A percentile compares a stretch with the other conserved stretches of the same genome.
These are phyloP conservation scores for Ceraceosorus guamensis DNA, from an alignment of 1,284 basidiomycete species.

Conservation along the genomic window DNA sequence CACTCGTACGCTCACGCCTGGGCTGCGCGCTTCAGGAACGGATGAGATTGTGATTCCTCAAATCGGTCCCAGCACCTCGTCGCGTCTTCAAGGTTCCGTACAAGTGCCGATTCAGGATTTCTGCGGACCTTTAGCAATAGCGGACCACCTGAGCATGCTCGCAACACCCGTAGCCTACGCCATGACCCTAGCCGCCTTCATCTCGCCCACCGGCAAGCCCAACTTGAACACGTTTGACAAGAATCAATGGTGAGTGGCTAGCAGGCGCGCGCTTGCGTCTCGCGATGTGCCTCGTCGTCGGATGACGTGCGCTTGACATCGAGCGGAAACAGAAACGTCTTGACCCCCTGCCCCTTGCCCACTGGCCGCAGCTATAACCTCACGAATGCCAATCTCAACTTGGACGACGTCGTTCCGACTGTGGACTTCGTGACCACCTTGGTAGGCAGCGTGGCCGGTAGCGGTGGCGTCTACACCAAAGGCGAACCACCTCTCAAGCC, in stretches of 20 bases:
- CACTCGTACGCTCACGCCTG: too few relatives aligned
- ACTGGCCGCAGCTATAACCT: constrained; percentile 1
- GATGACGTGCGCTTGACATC: too few relatives aligned
- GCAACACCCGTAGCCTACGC: constrained; percentile 9
- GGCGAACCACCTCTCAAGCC: constrained; percentile 1
- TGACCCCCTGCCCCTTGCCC: too few relatives aligned
- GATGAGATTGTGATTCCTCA: constrained; percentile 12
- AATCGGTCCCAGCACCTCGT: constrained; percentile 9
- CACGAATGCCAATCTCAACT: background rate
- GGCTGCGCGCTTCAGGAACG: background rate
- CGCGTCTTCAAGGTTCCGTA: constrained; percentile 2
- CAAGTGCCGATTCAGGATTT: constrained; percentile 11
- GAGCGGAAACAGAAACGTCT: too few relatives aligned
- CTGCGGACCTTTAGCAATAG: constrained; percentile 3
- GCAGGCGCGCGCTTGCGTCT: too few relatives aligned
- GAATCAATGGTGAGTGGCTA: background rate
- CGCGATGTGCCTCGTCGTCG: too few relatives aligned
- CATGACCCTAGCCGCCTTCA: constrained; percentile 5
- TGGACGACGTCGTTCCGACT: background rate
- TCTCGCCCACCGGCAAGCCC: background rate
- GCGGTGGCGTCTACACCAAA: background rate
- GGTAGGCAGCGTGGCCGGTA: background rate
- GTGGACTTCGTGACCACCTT: background rate
- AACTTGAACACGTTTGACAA: constrained; percentile 4
- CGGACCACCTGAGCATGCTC: constrained; percentile 9